Evolutionary conservation across 805 yeast genomes (phyloP).

Genomic region (Kuraishia molischiana): DNA sequence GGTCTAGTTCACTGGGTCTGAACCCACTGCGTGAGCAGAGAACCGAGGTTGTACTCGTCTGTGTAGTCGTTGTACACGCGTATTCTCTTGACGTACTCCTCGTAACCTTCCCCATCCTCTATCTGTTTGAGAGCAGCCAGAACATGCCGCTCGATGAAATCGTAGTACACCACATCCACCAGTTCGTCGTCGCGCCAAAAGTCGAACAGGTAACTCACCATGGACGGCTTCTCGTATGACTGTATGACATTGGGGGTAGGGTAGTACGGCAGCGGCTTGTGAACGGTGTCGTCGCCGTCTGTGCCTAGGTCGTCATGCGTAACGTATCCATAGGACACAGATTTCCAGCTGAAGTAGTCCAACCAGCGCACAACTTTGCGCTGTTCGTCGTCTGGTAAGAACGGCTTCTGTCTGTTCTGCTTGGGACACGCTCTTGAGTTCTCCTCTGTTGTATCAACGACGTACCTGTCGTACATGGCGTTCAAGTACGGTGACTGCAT

Average conservation of each 20-base stretch:
- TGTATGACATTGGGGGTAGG: conserved; percentile 76
- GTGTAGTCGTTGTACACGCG: conserved; percentile 21
- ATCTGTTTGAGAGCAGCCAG: conserved; percentile 27
- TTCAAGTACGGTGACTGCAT: neutral
- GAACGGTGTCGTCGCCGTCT: conserved; percentile 81
- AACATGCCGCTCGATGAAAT: conserved; percentile 53
- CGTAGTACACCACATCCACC: conserved; percentile 72
- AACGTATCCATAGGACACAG: conserved; percentile 54
- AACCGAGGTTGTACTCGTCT: conserved; percentile 31
- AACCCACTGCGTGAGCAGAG: no score
- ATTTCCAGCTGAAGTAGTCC: conserved; percentile 6
- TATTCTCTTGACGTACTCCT: conserved; percentile 6
- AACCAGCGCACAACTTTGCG: neutral
- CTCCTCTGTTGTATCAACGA: neutral
- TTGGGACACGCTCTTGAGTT: conserved; percentile 3
- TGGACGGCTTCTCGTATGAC: conserved; percentile 24
- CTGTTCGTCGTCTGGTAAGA: conserved; percentile 3
- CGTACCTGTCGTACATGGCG: neutral
- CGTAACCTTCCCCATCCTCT: conserved; percentile 6
- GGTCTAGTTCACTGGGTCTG: no score
- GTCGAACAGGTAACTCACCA: conserved; percentile 1
- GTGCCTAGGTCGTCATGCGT: conserved; percentile 80
- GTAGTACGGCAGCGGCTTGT: conserved; percentile 45
- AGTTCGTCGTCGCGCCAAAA: conserved; percentile 10
- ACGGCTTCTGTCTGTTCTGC: conserved; percentile 1